Conservation (phyloP, 1,139 yeast species). For the Pichia sp. region DNA sequence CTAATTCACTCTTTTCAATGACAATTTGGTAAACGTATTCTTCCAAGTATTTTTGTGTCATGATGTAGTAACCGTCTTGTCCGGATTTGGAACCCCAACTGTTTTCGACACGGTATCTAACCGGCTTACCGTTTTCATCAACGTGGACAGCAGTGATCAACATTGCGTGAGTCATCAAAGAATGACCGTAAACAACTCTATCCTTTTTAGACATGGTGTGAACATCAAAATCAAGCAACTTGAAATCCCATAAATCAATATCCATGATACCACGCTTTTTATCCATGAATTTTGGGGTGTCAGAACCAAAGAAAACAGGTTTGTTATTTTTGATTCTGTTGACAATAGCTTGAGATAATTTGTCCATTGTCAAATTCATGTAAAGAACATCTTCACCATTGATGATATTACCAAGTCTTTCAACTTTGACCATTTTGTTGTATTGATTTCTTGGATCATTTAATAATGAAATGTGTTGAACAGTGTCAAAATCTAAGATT, state of each 20-base stretch:
- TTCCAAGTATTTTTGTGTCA: slow-evolving; percentile 79
- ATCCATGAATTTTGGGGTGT: slow-evolving; percentile 68
- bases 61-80: slow-evolving; percentile 63
- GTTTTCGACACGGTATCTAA: slow-evolving; percentile 78
- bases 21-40: slow-evolving; percentile 82
- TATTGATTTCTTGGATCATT: slow-evolving; percentile 74
- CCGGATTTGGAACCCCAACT: slow-evolving; percentile 81
- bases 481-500: slow-evolving; percentile 44
- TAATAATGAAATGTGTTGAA: slow-evolving; percentile 54
- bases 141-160: slow-evolving; percentile 60
- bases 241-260: slow-evolving; percentile 55
- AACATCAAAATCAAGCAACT: slow-evolving; percentile 52
- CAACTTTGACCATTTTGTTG: slow-evolving; percentile 57
- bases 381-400: slow-evolving; percentile 64
- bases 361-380: slow-evolving; percentile 54
- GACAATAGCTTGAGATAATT: slow-evolving; percentile 52
- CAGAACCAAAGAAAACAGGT: slow-evolving; percentile 80
- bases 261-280: slow-evolving; percentile 61
- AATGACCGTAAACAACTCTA: slow-evolving; percentile 46
- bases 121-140: slow-evolving; percentile 46
- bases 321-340: slow-evolving; percentile 60
- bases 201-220: slow-evolving; percentile 46
- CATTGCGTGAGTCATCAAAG: slow-evolving; percentile 86
- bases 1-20: slow-evolving; percentile 40
- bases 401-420: slow-evolving; percentile 61